Evolutionary conservation across 225 moss, liverwort and hornwort genomes (phyloP).

Genomic region (Straminergon stramineum): DNA sequence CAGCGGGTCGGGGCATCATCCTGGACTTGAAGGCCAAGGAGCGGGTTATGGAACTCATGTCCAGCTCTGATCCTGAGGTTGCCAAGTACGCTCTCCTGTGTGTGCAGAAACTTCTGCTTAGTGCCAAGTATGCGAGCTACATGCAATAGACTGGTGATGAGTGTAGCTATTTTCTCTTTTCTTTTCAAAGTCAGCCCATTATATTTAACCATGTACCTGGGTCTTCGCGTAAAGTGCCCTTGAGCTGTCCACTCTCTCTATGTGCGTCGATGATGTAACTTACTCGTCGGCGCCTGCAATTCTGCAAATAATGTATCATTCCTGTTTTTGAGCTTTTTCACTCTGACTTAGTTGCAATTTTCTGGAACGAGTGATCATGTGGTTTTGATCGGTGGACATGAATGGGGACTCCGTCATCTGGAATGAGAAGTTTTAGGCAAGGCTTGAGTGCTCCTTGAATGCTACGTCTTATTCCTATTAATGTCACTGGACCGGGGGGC

Average conservation of each 20-base stretch:
- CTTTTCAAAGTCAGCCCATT: not conserved
- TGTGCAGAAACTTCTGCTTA: slow-evolving; percentile 90
- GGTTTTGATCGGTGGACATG: not conserved
- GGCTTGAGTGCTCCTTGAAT: not conserved
- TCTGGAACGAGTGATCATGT: too few relatives aligned
- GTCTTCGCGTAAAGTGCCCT: not conserved
- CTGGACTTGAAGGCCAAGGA: slow-evolving; percentile 85
- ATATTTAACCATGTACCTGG: not conserved
- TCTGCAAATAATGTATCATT: slow-evolving; percentile 32
- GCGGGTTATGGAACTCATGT: slow-evolving; percentile 79
- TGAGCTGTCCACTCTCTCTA: not conserved
- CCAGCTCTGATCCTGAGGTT: slow-evolving; percentile 50
- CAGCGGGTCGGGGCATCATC: slow-evolving; percentile 74
- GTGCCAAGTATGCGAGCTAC: slow-evolving; percentile 90
- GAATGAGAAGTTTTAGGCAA: not conserved
- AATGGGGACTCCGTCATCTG: not conserved
- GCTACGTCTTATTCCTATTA: not conserved
- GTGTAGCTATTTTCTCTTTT: not conserved
- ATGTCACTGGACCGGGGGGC: not conserved
- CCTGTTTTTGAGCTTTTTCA: not conserved
- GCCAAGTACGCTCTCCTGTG: slow-evolving; percentile 87
- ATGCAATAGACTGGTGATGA: slow-evolving; percentile 54
- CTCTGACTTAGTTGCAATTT: not conserved
- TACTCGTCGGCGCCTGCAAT: not conserved
- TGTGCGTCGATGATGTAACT: not conserved